Percentiles rank a stretch among this genome's conserved stretches.
Conservation (phyloP, 495 filamentous ascomycete species). For the Xylaria curta region DNA sequence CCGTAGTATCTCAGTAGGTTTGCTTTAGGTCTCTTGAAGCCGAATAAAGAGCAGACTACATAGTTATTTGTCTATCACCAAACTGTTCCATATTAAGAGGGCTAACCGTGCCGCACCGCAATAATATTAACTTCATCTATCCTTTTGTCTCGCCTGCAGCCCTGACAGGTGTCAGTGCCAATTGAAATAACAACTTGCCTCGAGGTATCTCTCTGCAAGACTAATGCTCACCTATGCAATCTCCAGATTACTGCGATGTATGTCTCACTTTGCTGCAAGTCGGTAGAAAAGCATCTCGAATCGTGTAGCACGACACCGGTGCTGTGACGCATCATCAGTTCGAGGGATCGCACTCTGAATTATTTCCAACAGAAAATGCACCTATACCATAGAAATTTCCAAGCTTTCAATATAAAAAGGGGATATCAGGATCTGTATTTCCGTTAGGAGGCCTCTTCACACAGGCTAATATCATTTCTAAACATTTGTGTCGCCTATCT, state of each 20-base stretch:
- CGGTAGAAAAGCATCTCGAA: constrained; percentile 1
- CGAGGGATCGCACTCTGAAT: neutral
- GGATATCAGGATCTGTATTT: neutral
- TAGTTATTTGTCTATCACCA: neutral
- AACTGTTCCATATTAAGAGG: neutral
- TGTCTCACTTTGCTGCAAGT: constrained; percentile 21
- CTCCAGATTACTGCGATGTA: neutral
- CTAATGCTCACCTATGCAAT: neutral
- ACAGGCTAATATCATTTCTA: neutral
- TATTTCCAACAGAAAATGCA: neutral
- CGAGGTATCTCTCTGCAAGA: neutral
- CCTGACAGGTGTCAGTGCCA: neutral
- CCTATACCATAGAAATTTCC: neutral
- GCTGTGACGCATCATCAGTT: neutral
- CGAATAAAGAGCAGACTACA: neutral
- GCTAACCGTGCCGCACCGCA: neutral
- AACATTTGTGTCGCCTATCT: neutral
- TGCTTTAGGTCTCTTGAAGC: neutral
- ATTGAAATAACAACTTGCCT: neutral
- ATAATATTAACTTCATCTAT: neutral
- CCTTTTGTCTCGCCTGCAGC: constrained; percentile 13
- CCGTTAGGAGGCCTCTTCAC: neutral
- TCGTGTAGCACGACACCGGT: constrained; percentile 6
- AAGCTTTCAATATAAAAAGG: neutral
- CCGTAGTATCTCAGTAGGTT: neutral